Base-by-base conservation (phyloP, 352 stramenopile species). In the Plasmopara muralis region DNA sequence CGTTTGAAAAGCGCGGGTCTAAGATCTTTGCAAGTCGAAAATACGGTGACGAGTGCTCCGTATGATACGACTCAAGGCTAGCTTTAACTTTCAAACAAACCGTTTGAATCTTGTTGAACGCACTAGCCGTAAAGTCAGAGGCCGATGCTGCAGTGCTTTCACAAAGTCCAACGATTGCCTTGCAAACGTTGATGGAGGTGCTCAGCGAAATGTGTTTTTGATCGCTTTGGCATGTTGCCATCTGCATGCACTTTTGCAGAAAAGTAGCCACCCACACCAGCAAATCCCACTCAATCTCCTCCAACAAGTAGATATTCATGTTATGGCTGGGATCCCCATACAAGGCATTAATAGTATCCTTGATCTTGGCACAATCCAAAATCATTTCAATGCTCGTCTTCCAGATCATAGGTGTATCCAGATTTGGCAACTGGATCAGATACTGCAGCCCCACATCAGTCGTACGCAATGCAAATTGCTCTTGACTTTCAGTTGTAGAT, bases 251-350 rank as follows among this genome's bases (percentile, higher is more conserved):
- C 53, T 89, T 87, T 49, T 86, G 68, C 41, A 89, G 42, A 50
- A 89, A 89, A 5, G 72, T 82, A 18, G 76, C 76, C 18, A 85
- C 77, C 70, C 72, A 85, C 12, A 82, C 64, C 30, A 89, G 66
- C 50, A 89, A 43, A 43, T 89, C 78, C 78, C 78, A 89, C 64
- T 89, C 78, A 48, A 80, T 85, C 48, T 87, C 78, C 52, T 86
- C 74, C 38, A 89, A 52, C 49, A 87, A 34, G 45, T 86, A 87
- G n/a, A 86, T 72, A 45, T 73, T 86, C 72, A 87, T 85, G 42
- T 76, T 70, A 50, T 76, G 84, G 13, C 72, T 73, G 4, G 72
- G 66, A 52, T 89, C 76, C 8, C 70, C 71, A 50, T 83, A 87
- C 49, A 87, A 47, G 6, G 76, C 67, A 38, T 83, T 83, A 55